Evolutionary conservation across 768 basidiomycete species (phyloP), one percentile per base, ranked within the genome.

Genomic region (Pleurotus salmoneostramineus): DNA sequence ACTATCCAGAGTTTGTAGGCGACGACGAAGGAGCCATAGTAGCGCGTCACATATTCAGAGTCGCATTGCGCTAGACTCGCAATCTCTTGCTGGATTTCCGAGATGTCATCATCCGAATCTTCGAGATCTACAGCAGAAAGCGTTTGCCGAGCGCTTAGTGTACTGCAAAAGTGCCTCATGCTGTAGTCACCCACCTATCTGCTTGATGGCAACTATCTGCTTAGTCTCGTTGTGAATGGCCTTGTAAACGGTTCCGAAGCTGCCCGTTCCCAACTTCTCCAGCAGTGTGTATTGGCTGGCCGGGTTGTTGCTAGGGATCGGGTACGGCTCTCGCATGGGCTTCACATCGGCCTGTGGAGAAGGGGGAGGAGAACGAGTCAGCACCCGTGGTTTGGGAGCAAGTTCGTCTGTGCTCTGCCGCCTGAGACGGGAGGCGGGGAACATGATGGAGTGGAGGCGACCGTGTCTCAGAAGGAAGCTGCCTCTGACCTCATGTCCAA

Each of bases 1-100:
- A 99, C 77, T 68, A 99, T 99, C 97, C 97, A 99, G 21, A 99
- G 79, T 72, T 98, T 96, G 79, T 96, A 98, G 36, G 91, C 87
- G 62, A 93, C 87, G 56, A 99, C 93, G 71, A 99, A 99, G 49
- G 93, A 95, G 46, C 94, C 95, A 66, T 97, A 98, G 71, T 98
- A 98, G 47, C 89, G 81, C 43, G 97, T 98, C 55, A 99, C 93
- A 71, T 93, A 94, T 74, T 95, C 93, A 4, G 95, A 98, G 69
- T 95, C 94, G 75, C 95, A 96, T 64, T 91, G 91, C 0, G 95
- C 93, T 32, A 99, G 81, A 71, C 92, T 97, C 15, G 95, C 91
- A 63, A 99, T 99, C 72, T 99, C 97, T 70, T 94, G 93, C 68
- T 99, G 97, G 50, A 99, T 99, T 73, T 99, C 97, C 14, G 91